Evolutionary conservation across 306 rosid genomes (phyloP).

Genomic region (Erythrophleum fordii): DNA sequence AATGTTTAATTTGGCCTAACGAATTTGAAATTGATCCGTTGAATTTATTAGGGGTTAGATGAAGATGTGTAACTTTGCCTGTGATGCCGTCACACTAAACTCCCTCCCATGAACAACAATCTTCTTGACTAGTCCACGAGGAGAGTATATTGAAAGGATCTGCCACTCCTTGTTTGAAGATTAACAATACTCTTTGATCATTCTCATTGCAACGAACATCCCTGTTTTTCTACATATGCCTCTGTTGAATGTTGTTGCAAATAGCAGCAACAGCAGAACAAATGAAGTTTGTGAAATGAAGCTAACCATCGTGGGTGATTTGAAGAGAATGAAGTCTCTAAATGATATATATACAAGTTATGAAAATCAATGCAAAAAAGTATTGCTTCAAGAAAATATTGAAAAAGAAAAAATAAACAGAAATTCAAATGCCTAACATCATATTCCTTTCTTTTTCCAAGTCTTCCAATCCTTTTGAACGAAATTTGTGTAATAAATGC

Average conservation of each 20-base stretch:
- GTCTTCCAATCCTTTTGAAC: too few species aligned
- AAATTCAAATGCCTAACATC: too few species aligned
- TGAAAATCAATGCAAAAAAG: too few species aligned
- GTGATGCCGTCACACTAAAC: neutral
- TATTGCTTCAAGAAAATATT: too few species aligned
- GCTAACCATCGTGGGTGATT: neutral
- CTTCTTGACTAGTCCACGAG: neutral
- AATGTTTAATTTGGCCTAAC: conserved; percentile 31
- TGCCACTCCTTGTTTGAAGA: neutral
- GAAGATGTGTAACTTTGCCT: neutral
- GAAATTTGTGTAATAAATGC: too few species aligned
- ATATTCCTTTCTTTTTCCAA: too few species aligned
- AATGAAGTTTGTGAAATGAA: neutral
- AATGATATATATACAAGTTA: too few species aligned
- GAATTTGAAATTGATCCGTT: conserved; percentile 20
- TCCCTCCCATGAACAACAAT: conserved; percentile 2
- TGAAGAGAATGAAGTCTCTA: too few species aligned
- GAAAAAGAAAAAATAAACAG: too few species aligned
- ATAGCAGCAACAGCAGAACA: neutral
- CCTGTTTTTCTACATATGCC: too few species aligned
- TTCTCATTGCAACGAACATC: neutral
- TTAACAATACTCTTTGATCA: neutral
- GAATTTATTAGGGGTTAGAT: conserved; percentile 37
- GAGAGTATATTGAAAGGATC: neutral
- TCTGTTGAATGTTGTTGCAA: neutral